A percentile compares a stretch with the other conserved stretches of the same genome.
These are phyloP conservation scores for Paragyromitra xinjiangensis DNA, from an alignment of 495 filamentous ascomycete genomes.

Conservation along the genomic window DNA sequence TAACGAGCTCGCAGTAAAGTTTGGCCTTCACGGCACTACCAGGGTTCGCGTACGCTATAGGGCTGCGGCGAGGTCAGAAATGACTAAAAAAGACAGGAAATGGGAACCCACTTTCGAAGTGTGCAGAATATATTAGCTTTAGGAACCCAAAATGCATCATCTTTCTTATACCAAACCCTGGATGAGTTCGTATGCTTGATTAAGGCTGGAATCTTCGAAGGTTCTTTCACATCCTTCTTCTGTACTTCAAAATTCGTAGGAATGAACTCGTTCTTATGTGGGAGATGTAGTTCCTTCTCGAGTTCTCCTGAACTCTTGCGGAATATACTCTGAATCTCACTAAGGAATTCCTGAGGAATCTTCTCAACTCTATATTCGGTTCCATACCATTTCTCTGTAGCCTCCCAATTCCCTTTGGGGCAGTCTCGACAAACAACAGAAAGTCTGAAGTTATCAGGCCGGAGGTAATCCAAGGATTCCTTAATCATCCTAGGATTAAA, in stretches of 20 bases:
- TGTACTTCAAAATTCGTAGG: slow-evolving; percentile 93
- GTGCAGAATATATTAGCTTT: slow-evolving; percentile 86
- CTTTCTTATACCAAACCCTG: slow-evolving; percentile 98
- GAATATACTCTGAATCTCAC: slow-evolving; percentile 71
- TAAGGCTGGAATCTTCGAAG: slow-evolving; percentile 77
- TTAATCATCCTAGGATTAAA: slow-evolving; percentile 81
- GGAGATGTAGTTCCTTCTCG: slow-evolving; percentile 78
- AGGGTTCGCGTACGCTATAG: slow-evolving; percentile 78
- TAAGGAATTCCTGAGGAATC: slow-evolving; percentile 78
- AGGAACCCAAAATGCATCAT: slow-evolving; percentile 98
- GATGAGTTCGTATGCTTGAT: slow-evolving; percentile 85
- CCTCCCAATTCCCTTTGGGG: slow-evolving; percentile 78
- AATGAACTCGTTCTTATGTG: slow-evolving; percentile 95
- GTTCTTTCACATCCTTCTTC: slow-evolving; percentile 83
- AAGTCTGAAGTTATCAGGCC: slow-evolving; percentile 89
- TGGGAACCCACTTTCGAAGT: slow-evolving; percentile 67
- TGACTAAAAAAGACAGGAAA: neutral
- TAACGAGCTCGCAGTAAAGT: slow-evolving; percentile 85
- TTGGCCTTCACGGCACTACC: slow-evolving; percentile 77
- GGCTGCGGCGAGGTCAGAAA: slow-evolving; percentile 57
- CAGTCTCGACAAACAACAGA: slow-evolving; percentile 81
- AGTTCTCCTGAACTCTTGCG: slow-evolving; percentile 67
- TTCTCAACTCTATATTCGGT: slow-evolving; percentile 89
- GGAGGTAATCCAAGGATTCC: slow-evolving; percentile 75
- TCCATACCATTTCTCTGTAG: slow-evolving; percentile 97